Evolutionary conservation across 257 asterid genomes (phyloP), one percentile per base, ranked within the genome.

Genomic region (Ligustrum vulgare): DNA sequence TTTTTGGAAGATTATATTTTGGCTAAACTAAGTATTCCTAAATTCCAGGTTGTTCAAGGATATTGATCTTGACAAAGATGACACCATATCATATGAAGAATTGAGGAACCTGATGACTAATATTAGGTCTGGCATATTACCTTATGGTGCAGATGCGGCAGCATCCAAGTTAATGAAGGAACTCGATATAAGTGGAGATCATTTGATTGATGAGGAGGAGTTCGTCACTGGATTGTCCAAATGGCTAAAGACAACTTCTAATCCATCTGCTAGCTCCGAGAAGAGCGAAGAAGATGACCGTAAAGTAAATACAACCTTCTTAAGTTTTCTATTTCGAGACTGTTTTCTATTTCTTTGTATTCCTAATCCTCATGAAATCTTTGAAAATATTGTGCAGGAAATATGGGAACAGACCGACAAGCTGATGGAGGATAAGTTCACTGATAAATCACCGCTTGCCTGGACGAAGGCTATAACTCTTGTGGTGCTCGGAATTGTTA

Each of bases 361-460:
- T n/a, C 15, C 25, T 63, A 3, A 18, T 63, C 20, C 7, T 35
- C 41, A 16, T 41, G 13, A 45, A 63, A 41, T 32, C 10, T 62
- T 36, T 15, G 49, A 36, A 34, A 10, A 18, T 36, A 39, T 22
- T 76, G 6, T 73, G 80, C 90, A 90, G 96, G 80, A 82, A 80
- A 84, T 81, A 63, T 90, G 93, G 96, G 89, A 90, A 72, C 85
- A 76, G 35, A 79, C 81, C 0, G 93, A 90, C 78, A 81, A 75
- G 75, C 69, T 90, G 66, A 64, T 87, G 13, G 86, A 87, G 78
- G 71, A 78, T 68, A 84, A 86, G 70, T 64, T 79, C 36, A 72
- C 73, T 3, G 93, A 85, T 63, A 84, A 82, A 43, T 84, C 92
- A 64, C 18, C 81, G 2, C 36, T 80, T 67, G 92, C 91, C 3